Conservation (phyloP, 2,329 filamentous ascomycete species). For the Lasiodiplodia theobromae region DNA sequence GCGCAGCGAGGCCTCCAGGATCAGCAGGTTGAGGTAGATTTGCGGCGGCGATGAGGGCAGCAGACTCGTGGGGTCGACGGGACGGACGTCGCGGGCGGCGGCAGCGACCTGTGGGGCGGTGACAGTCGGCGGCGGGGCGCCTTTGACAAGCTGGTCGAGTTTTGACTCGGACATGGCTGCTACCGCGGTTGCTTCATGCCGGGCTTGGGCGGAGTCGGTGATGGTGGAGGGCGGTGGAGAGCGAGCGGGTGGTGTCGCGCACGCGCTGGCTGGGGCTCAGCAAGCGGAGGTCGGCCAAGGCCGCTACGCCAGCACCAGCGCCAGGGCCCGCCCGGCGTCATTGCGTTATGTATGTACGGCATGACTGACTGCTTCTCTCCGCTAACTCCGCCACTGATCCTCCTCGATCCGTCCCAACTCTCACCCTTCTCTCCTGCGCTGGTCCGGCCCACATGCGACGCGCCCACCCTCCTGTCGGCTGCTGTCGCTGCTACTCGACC, state of each 20-base stretch:
- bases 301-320: not conserved
- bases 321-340: slow-evolving; percentile 4
- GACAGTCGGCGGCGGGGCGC: slow-evolving; percentile 73
- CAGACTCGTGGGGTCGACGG: slow-evolving; percentile 75
- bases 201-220: not conserved
- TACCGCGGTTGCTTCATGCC: slow-evolving; percentile 22
- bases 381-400: slow-evolving; percentile 22
- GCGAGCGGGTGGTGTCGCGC: not conserved
- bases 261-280: not conserved
- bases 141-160: slow-evolving; percentile 92
- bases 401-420: not conserved
- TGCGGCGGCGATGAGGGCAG: slow-evolving; percentile 91
- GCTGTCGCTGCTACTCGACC: not conserved
- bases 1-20: slow-evolving; percentile 92
- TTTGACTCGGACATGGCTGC: slow-evolving; percentile 65
- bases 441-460: not conserved
- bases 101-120: slow-evolving; percentile 50
- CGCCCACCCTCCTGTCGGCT: too few species aligned
- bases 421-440: not conserved
- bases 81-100: slow-evolving; percentile 50
- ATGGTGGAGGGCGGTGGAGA: slow-evolving; percentile 5
- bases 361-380: not conserved
- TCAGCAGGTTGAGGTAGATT: slow-evolving; percentile 97
- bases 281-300: not conserved
- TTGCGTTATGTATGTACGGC: not conserved